Evolutionary conservation across 164 flowering plant species (phyloP).

Genomic region (Magnolia sinica): DNA sequence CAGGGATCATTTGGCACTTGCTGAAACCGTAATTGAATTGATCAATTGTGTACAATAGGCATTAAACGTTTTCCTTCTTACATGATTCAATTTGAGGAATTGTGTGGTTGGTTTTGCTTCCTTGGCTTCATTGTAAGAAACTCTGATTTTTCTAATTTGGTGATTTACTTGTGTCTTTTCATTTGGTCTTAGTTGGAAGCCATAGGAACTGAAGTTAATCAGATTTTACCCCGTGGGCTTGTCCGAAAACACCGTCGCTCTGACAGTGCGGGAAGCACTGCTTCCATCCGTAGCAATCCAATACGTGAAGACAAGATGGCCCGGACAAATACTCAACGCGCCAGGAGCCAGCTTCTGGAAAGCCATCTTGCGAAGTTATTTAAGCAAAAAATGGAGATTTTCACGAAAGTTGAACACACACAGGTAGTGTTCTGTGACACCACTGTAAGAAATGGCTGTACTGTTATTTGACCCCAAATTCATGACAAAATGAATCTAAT

Average conservation of each 20-base stretch:
- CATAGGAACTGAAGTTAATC: slow-evolving; percentile 64
- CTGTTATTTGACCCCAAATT: neutral
- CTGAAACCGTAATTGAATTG: too few species aligned
- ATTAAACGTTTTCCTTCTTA: neutral
- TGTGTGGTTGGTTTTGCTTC: neutral
- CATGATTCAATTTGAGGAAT: neutral
- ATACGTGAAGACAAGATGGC: slow-evolving; percentile 66
- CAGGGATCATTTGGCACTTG: too few species aligned
- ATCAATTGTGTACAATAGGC: neutral
- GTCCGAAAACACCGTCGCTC: slow-evolving; percentile 68
- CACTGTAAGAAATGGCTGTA: neutral
- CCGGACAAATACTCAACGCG: slow-evolving; percentile 77
- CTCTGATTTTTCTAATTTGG: neutral
- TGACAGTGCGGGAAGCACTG: slow-evolving; percentile 90
- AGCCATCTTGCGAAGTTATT: slow-evolving; percentile 94
- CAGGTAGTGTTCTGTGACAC: slow-evolving; percentile 46
- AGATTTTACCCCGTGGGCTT: slow-evolving; percentile 68
- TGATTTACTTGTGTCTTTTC: slow-evolving; percentile 1
- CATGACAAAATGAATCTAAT: neutral
- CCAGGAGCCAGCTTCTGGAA: slow-evolving; percentile 93
- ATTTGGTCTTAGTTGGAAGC: slow-evolving; percentile 54
- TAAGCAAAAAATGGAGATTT: slow-evolving; percentile 95
- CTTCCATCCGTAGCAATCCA: slow-evolving; percentile 89
- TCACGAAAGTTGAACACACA: slow-evolving; percentile 86
- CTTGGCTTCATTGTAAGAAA: neutral